Evolutionary conservation across 129 eudicot species (phyloP).

Genomic region (Oenanthe sinensis): DNA sequence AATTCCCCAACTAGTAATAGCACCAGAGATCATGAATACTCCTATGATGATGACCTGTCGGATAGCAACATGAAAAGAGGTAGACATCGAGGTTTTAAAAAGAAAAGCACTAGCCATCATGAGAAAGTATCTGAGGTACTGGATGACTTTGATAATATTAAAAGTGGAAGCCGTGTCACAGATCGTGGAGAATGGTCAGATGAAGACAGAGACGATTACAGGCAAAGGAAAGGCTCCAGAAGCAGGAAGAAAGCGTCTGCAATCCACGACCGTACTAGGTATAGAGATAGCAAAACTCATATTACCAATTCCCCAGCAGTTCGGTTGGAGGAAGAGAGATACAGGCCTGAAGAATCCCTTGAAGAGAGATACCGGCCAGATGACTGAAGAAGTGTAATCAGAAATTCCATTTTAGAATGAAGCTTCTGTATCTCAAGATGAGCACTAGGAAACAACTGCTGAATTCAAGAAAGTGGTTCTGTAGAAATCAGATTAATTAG

Average conservation of each 20-base stretch:
- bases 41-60: slow-evolving; percentile 2
- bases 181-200: slow-evolving; percentile 4
- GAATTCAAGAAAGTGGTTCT: slow-evolving; percentile 7
- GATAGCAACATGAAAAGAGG: slow-evolving; percentile 9
- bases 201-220: background rate
- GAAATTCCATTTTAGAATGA: background rate
- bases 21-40: background rate
- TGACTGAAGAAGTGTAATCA: background rate
- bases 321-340: slow-evolving; percentile 3
- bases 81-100: background rate
- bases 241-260: background rate
- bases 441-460: slow-evolving; percentile 6
- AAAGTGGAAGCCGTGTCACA: background rate
- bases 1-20: background rate
- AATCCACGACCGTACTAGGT: background rate
- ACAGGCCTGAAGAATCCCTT: background rate
- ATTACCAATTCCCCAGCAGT: background rate
- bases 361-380: background rate
- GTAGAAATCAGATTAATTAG: background rate
- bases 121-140: slow-evolving; percentile 5
- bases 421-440: slow-evolving; percentile 15
- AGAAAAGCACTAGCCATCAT: slow-evolving; percentile 14
- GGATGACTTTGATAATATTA: background rate
- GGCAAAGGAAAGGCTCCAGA: background rate
- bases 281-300: background rate